Conservation (phyloP, 306 rosid genomes). For the Casuarina equisetifolia region DNA sequence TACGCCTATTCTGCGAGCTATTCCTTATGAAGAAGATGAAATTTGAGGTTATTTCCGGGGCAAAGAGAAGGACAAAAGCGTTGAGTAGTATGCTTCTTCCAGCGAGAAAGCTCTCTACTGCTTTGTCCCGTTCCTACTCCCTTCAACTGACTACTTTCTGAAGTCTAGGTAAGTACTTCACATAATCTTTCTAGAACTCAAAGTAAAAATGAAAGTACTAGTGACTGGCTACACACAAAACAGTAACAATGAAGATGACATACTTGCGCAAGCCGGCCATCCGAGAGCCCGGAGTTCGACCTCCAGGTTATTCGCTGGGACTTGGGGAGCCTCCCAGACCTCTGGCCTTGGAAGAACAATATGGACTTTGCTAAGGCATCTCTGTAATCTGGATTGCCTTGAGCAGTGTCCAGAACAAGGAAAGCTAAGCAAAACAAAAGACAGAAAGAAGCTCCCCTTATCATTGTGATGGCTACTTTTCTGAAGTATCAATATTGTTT, state of each 20-base stretch:
- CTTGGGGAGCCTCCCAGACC: slow-evolving; percentile 72
- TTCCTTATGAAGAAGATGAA: no score
- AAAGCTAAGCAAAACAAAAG: slow-evolving; percentile 19
- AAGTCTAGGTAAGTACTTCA: no score
- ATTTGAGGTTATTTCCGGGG: no score
- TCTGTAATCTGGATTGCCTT: slow-evolving; percentile 58
- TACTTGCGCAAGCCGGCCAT: slow-evolving; percentile 73
- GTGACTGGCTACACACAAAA: no score
- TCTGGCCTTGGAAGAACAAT: slow-evolving; percentile 86
- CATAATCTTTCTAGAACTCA: no score
- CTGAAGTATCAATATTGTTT: slow-evolving; percentile 14
- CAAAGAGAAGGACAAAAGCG: no score
- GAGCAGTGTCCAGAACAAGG: slow-evolving; percentile 28
- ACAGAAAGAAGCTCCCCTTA: slow-evolving; percentile 15
- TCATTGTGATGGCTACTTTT: slow-evolving; percentile 24
- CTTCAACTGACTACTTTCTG: no score
- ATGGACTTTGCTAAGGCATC: slow-evolving; percentile 83
- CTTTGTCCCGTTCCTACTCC: no score
- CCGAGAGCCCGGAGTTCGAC: slow-evolving; percentile 64
- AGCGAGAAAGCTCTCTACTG: no score
- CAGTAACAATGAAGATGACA: not conserved
- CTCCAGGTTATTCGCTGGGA: slow-evolving; percentile 69
- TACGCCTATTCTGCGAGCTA: no score
- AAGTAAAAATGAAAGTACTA: not conserved
- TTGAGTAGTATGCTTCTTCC: no score